These are phyloP conservation scores for Parasitella parasitica DNA, from an alignment of 371 early-diverging fungal species.

Conservation along the genomic window DNA sequence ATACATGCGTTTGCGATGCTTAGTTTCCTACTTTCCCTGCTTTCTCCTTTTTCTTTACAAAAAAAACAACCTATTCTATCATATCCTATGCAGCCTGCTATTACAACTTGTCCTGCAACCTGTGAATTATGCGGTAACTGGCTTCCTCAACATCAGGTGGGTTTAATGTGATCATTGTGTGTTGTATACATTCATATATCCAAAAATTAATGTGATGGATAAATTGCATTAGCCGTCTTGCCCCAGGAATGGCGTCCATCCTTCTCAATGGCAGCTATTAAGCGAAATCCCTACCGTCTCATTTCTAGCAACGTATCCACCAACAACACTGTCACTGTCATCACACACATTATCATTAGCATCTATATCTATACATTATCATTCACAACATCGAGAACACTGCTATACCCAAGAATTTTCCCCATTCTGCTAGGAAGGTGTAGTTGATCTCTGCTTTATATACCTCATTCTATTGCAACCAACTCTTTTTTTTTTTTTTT, in stretches of 20 bases:
- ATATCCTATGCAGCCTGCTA: constrained; percentile 6
- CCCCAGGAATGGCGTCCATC: constrained; percentile 31
- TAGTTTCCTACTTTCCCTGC: too few relatives aligned
- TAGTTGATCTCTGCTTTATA: constrained; percentile 1
- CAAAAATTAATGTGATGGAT: not conserved
- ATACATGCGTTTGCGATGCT: not conserved
- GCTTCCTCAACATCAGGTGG: constrained; percentile 34
- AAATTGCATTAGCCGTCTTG: constrained; percentile 10
- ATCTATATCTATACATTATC: not conserved
- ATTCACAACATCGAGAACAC: not conserved
- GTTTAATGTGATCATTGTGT: not conserved
- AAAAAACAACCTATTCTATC: not conserved
- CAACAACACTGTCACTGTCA: not conserved
- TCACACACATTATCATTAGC: not conserved
- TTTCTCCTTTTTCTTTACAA: not conserved
- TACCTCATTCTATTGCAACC: not conserved
- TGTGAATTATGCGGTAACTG: constrained; percentile 39
- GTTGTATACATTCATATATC: not conserved
- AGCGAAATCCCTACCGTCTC: not conserved
- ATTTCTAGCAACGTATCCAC: too few relatives aligned
- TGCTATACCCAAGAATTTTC: not conserved
- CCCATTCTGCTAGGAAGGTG: not conserved
- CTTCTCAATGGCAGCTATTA: constrained; percentile 26
- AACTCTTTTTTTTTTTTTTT: not conserved
- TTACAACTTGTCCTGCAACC: constrained; percentile 25